These are phyloP conservation scores for Annulohypoxylon stygium DNA, from an alignment of 495 filamentous ascomycete genomes.

Conservation along the genomic window DNA sequence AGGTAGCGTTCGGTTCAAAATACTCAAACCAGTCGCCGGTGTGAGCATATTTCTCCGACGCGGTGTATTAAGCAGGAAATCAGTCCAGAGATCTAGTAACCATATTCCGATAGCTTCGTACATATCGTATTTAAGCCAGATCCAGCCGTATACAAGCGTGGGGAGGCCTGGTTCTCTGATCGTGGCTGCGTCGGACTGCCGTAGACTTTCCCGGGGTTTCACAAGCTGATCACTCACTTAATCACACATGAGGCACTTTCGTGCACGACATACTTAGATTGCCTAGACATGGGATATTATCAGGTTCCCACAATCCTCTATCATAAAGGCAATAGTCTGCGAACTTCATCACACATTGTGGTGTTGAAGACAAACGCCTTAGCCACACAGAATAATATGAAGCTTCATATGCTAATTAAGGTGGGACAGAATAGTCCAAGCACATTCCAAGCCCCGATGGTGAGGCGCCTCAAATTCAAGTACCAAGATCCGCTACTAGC, in stretches of 20 bases:
- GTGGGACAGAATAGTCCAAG: neutral
- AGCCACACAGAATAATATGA: neutral
- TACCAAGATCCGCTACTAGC: too few relatives aligned
- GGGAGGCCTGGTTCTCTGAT: neutral
- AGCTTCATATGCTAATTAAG: neutral
- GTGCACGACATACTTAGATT: neutral
- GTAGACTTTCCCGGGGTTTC: neutral
- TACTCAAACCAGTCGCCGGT: neutral
- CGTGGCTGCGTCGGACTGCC: neutral
- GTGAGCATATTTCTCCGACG: neutral
- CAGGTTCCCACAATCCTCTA: neutral
- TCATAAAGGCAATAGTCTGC: neutral
- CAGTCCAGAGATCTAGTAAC: neutral
- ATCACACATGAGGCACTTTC: neutral
- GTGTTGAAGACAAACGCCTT: neutral
- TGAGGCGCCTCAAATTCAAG: neutral
- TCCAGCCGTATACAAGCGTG: neutral
- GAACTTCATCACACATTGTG: neutral
- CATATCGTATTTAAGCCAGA: neutral
- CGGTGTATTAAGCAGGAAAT: neutral
- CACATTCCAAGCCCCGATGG: neutral
- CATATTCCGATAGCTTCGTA: neutral
- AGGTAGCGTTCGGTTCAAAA: neutral
- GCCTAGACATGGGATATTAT: neutral
- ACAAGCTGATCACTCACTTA: neutral